phyloP scores from a whole-genome alignment of 1,284 basidiomycete species.

The Heterobasidion irregulare region DNA sequence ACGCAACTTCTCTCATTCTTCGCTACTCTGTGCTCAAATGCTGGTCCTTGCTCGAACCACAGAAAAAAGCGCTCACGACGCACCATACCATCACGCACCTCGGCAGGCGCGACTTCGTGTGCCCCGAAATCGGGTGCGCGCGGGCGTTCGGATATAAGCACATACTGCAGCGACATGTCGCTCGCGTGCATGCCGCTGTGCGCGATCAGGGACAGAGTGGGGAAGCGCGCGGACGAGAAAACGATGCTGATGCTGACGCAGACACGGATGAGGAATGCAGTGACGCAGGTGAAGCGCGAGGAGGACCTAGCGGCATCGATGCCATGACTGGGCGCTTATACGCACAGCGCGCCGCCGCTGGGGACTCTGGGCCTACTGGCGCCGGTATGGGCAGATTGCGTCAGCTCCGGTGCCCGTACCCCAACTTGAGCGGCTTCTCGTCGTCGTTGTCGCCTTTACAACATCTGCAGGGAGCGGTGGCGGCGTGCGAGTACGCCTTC shows the following conservation, averaged over 20 bases:
- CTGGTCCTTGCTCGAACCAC: neutral
- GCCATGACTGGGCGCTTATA: constrained; percentile 1
- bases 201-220: constrained; percentile 12
- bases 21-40: neutral
- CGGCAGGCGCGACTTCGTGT: constrained; percentile 61
- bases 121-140: constrained; percentile 47
- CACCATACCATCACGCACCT: constrained; percentile 72
- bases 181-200: constrained; percentile 36
- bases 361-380: constrained; percentile 24
- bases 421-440: constrained; percentile 20
- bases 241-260: no score
- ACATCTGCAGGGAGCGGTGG: neutral
- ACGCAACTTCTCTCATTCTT: neutral
- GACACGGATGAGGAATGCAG: constrained; percentile 9
- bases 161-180: constrained; percentile 67
- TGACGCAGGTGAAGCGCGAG: constrained; percentile 34
- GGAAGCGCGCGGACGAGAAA: neutral
- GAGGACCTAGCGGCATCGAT: constrained; percentile 32
- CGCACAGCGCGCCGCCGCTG: constrained; percentile 1
- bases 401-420: constrained; percentile 52
- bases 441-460: constrained; percentile 9
- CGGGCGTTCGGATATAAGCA: constrained; percentile 76
- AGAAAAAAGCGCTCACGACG: constrained; percentile 70
- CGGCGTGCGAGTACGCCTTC: constrained; percentile 67
- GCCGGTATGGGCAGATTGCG: neutral